phyloP scores from a whole-genome alignment of 2,329 filamentous ascomycete genomes.

The Curvularia eragrostidis region DNA sequence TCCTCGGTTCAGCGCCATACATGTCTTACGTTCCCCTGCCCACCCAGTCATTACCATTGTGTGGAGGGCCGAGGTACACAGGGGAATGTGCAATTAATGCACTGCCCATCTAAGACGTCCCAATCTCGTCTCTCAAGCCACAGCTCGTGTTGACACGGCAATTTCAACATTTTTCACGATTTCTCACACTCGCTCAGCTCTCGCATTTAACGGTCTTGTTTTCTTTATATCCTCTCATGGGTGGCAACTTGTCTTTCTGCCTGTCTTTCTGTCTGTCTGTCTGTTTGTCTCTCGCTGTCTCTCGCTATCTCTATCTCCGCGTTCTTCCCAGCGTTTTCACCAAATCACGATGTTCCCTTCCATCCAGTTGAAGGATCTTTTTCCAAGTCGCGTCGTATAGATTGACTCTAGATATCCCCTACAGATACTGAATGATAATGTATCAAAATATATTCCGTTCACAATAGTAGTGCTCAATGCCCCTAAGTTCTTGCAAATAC shows the following conservation, averaged over 20 bases:
- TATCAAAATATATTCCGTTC: conserved; percentile 5
- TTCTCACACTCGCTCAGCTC: conserved; percentile 7
- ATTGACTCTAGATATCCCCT: conserved; percentile 15
- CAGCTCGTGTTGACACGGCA: background rate
- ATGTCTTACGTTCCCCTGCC: conserved; percentile 36
- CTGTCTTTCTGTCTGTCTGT: background rate
- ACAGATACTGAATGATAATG: conserved; percentile 18
- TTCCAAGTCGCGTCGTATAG: conserved; percentile 4
- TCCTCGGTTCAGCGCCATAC: conserved; percentile 36
- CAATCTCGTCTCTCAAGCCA: background rate
- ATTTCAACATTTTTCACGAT: conserved; percentile 8
- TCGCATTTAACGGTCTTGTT: conserved; percentile 8
- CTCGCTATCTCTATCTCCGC: background rate
- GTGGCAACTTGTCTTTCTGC: conserved; percentile 5
- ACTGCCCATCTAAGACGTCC: conserved; percentile 17
- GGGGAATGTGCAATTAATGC: conserved; percentile 26
- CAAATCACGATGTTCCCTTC: conserved; percentile 5
- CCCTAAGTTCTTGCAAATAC: background rate
- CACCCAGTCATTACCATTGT: conserved; percentile 13
- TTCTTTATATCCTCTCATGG: background rate
- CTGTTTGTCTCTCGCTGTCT: background rate
- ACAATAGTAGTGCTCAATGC: background rate
- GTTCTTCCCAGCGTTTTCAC: background rate
- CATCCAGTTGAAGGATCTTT: conserved; percentile 6
- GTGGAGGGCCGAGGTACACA: conserved; percentile 35